Evolutionary conservation across 163 green algal genomes (phyloP), one percentile per base, ranked within the genome.

Genomic region (Picocystis sp.): DNA sequence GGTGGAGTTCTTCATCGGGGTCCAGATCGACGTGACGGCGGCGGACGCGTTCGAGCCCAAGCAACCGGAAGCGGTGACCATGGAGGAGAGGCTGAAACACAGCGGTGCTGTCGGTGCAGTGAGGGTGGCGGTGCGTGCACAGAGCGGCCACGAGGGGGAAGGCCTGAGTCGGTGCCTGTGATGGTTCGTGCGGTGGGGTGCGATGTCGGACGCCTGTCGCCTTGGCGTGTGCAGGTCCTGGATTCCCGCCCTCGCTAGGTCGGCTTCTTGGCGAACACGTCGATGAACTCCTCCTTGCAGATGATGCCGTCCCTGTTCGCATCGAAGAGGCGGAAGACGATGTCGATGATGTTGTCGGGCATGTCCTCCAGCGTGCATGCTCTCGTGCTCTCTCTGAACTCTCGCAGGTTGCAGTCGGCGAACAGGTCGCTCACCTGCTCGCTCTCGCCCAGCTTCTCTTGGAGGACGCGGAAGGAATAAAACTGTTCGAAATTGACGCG

Each of bases 1-100:
- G 23, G 78, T 93, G 34, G 81, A 77, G 43, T 94, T 94, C 69
- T 90, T 89, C 66, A 82, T 95, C 52, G 86, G 86, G 11, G 86
- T 95, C 53, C 86, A 95, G 67, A 63, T 86, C 24, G 80, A 89
- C 47, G 70, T 87, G 3, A 85, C 72, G 43, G 15, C 52, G 1
- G 56, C 43, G 0, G 46, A 43, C 19, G 56, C 57, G 2, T 45
- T 45, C 0, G 48, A 56, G 17, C 53, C 52, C n/a, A 33, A 41
- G 35, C 52, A 33, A 11, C 44, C 44, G 8, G 44, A 50, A 24
- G 21, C 5, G 21, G 44, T 50, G 44, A 24, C 21, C 44, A 50
- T 71, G 3, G 61, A 42, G 5, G 47, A 58, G 8, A 56, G 46
- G 22, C 45, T 66, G 25, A 50, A 55, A 1, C 70, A 78, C 46